A percentile compares a stretch with the other conserved stretches of the same genome.
Conservation (phyloP, 495 filamentous ascomycete genomes). For the Tuber microsphaerosporum region DNA sequence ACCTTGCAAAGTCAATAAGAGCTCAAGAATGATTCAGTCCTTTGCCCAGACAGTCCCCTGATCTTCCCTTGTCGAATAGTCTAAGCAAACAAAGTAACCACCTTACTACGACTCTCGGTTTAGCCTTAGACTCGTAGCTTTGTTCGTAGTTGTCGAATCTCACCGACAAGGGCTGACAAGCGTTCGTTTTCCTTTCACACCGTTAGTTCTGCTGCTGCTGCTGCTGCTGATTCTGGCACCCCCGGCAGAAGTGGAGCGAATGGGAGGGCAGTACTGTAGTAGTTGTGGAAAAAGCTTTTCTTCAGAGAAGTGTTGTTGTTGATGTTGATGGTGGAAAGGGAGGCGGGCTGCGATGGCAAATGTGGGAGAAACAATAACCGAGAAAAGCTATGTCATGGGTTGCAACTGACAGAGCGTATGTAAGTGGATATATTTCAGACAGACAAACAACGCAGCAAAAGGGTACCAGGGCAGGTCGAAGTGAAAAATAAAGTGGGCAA, state of each 20-base stretch:
- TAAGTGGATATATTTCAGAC: not conserved
- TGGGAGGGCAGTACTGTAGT: not conserved
- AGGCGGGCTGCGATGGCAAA: slow-evolving; percentile 1
- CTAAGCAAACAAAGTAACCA: not conserved
- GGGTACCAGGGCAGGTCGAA: not conserved
- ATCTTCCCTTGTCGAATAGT: not conserved
- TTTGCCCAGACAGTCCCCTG: not conserved
- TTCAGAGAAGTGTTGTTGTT: not conserved
- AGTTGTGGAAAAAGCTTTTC: not conserved
- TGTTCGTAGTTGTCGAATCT: not conserved
- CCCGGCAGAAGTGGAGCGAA: not conserved
- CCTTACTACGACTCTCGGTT: not conserved
- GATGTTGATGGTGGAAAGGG: not conserved
- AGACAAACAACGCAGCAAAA: not conserved
- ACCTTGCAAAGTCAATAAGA: not conserved
- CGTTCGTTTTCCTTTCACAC: not conserved
- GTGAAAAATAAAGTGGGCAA: not conserved
- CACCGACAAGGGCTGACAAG: not conserved
- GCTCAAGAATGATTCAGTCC: not conserved
- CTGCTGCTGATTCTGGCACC: not conserved
- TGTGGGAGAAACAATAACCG: not conserved
- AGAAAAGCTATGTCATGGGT: not conserved
- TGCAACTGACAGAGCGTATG: not conserved
- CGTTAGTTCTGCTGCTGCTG: not conserved
- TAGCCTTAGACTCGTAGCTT: not conserved